Evolutionary conservation across 306 rosid species (phyloP), one percentile per base, ranked within the genome.

Genomic region (Cucurbita moschata): DNA sequence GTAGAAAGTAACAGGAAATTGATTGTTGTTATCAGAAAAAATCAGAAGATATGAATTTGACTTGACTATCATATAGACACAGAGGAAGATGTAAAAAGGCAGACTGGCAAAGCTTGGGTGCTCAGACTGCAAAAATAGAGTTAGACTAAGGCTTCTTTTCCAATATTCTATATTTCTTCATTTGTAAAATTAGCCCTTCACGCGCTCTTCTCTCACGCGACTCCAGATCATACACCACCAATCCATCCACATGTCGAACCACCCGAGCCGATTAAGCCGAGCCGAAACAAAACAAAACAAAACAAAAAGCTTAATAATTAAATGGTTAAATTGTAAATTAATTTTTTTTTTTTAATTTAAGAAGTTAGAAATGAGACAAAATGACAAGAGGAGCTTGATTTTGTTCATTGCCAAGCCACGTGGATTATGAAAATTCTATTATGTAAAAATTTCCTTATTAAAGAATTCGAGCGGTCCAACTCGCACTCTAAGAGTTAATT

Each of bases 121-220:
- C 54, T 66, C 72, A 66, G 72, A 43, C 72, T 66, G 72, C 72
- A 42, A 44, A 66, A 46, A 66, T 18, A 66, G 72, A 66, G 38
- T 66, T 44, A 66, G 54, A 46, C 53, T 10, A 18, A 10, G 72
- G 43, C 72, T 18, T 66, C 35, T 16, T 21, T 21, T 66, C 15
- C 72, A 66, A 43, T 66, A 66, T 66, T 66, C 53, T 38, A 44
- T 44, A 10, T 43, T 66, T 66, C 53, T 42, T 66, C 18, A 43
- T 66, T 66, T 66, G 72, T 5, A 43, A 43, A 65, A 19, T 11
- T 66, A 19, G 47, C 72, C 72, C 72, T 63, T 11, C 72, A 66
- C 72, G 72, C 72, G 38, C 72, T 5, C 53, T 21, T 8, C 35
- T 5, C n/a, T 43, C 54, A 66, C 53, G 54, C 18, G 70, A 39